Percentiles rank a stretch among this genome's conserved stretches.
Conservation (phyloP, 495 filamentous ascomycete genomes). For the Lasiosphaeris hirsuta region DNA sequence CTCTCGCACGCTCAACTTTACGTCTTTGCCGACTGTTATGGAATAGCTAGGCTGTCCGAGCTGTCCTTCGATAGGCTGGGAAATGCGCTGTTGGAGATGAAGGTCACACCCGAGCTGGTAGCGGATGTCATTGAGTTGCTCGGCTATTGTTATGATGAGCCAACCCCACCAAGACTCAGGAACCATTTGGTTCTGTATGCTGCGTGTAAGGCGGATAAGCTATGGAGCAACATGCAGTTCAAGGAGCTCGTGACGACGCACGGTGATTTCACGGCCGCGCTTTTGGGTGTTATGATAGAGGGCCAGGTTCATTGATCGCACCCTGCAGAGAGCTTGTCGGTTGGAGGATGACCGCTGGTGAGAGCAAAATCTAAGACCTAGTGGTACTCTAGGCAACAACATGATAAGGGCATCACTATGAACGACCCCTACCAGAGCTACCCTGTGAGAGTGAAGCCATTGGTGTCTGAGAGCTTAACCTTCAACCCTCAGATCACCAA, state of each 20-base stretch:
- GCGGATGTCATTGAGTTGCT: conserved; percentile 1
- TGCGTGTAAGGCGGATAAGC: conserved; percentile 1
- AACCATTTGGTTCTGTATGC: conserved; percentile 1
- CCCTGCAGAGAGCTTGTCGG: too few relatives aligned
- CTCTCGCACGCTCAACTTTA: conserved; percentile 11
- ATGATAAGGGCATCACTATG: too few relatives aligned
- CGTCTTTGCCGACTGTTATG: conserved; percentile 12
- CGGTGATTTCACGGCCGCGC: not conserved
- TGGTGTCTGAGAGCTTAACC: too few relatives aligned
- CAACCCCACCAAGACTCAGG: not conserved
- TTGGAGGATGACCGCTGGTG: too few relatives aligned
- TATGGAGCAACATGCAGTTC: conserved; percentile 2
- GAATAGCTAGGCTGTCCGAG: not conserved
- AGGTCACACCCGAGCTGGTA: not conserved
- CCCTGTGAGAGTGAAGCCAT: too few relatives aligned
- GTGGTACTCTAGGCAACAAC: too few relatives aligned
- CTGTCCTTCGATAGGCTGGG: conserved; percentile 4
- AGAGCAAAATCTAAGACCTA: too few relatives aligned
- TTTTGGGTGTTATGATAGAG: not conserved
- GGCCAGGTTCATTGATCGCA: not conserved
- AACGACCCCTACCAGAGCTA: too few relatives aligned
- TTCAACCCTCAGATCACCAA: too few relatives aligned
- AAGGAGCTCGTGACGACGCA: conserved; percentile 2
- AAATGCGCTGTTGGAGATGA: not conserved
- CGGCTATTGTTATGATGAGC: conserved; percentile 1